Base-by-base conservation (phyloP, 805 yeast species). In the Scheffersomyces stipitis region DNA sequence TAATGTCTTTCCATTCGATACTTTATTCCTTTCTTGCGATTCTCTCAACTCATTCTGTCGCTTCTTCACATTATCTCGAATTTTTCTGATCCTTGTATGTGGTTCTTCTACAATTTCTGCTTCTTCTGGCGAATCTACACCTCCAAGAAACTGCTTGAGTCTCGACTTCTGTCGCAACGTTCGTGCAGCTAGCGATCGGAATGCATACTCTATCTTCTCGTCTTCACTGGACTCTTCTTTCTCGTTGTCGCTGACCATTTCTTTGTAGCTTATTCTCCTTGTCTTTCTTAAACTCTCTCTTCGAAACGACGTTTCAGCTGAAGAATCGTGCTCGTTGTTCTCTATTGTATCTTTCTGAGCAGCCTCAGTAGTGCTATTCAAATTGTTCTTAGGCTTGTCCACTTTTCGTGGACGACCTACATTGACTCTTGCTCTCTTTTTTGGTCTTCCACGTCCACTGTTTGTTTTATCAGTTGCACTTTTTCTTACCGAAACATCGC, bases 81-180 rank as follows among this genome's bases (percentile, higher is more conserved):
- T 42, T 14, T 52, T 34, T 26, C 46, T 45, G 36, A 40, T 42
- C 34, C 45, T 48, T 5, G 52, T 45, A 41, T 45, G 50, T n/a
- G 29, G 13, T 7, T 7, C 7, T 13, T 26, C 29, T 14, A 8
- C 15, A 8, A 8, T 13, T 20, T 20, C 24, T 20, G 24, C 24
- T 20, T 20, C 24, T 10, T 20, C 24, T 10, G 24, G n/a, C n/a
- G n/a, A n/a, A n/a, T n/a, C n/a, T n/a, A n/a, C n/a, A n/a, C 24
- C 24, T 7, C 9, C 7, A 20, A 20, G 24, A 20, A 20, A 7
- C 10, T 20, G 24, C 10, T 10, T 20, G 7, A 20, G 24, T 20
- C 24, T 20, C 7, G 24, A 20, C 24, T 10, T 10, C 10, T 20
- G 7, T 7, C 24, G 24, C 9, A 20, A 10, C 24, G 24, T 7